Percentiles rank a stretch among this genome's conserved stretches.
Evolutionary conservation across 768 basidiomycete genomes (phyloP).

Genomic region (Lentinus brumalis): DNA sequence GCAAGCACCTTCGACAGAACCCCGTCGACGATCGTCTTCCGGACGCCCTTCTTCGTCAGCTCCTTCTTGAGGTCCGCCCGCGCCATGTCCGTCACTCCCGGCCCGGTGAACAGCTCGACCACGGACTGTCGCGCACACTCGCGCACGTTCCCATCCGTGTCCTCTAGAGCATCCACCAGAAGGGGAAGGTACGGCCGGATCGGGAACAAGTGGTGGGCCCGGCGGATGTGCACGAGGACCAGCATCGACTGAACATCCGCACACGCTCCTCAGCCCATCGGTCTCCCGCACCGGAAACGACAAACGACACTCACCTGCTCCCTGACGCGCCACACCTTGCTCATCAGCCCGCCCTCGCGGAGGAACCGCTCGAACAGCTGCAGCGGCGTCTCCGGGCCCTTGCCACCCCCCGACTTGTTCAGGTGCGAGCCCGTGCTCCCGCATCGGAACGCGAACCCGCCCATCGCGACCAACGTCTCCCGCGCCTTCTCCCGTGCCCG

Average conservation of each 20-base stretch:
- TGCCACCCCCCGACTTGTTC: conserved; percentile 52
- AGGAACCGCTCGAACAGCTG: conserved; percentile 70
- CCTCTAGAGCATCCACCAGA: conserved; percentile 86
- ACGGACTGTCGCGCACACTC: conserved; percentile 81
- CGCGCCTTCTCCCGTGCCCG: conserved; percentile 71
- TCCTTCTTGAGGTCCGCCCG: conserved; percentile 94
- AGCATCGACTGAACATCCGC: conserved; percentile 46
- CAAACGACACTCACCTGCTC: conserved; percentile 67
- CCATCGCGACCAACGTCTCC: conserved; percentile 74
- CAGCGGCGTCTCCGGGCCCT: conserved; percentile 69
- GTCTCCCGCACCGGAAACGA: not conserved
- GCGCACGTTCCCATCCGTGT: conserved; percentile 87
- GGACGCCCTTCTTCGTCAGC: conserved; percentile 79
- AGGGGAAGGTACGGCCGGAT: conserved; percentile 77
- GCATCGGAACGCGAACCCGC: conserved; percentile 65
- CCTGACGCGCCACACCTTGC: conserved; percentile 84
- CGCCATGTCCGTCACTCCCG: conserved; percentile 81
- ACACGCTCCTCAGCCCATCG: not conserved
- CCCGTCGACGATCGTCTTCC: conserved; percentile 84
- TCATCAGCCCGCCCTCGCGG: conserved; percentile 70
- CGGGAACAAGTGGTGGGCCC: conserved; percentile 70
- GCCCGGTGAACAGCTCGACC: conserved; percentile 83
- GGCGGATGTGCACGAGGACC: conserved; percentile 72
- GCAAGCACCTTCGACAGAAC: conserved; percentile 69
- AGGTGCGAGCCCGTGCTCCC: conserved; percentile 35